These are phyloP conservation scores for Magnusiomyces paraingens DNA, from an alignment of 1,139 yeast genomes.

Conservation along the genomic window DNA sequence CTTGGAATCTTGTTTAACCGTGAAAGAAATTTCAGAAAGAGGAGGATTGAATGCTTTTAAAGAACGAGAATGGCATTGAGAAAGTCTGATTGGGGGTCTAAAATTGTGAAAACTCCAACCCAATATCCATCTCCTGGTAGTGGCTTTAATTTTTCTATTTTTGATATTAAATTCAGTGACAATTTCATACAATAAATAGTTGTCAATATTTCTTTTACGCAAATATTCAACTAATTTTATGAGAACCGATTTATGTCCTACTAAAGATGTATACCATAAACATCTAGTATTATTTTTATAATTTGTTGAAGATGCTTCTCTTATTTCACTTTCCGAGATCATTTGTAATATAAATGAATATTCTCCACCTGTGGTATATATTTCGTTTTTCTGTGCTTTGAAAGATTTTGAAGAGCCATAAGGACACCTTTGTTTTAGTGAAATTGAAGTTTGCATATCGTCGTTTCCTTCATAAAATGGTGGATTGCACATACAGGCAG, in stretches of 20 bases:
- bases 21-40: background rate
- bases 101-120: background rate
- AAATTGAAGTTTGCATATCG: background rate
- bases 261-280: constrained; percentile 4
- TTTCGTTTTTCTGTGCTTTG: background rate
- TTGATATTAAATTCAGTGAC: background rate
- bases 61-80: background rate
- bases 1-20: background rate
- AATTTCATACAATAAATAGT: background rate
- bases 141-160: background rate
- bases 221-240: background rate
- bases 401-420: background rate
- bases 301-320: background rate
- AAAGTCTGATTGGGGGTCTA: background rate
- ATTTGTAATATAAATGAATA: background rate
- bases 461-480: background rate
- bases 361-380: constrained; percentile 2
- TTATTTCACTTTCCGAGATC: background rate
- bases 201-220: background rate
- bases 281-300: too few relatives aligned
- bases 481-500: constrained; percentile 4
- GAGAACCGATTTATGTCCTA: background rate
- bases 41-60: background rate
- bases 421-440: background rate
- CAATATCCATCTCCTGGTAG: background rate